A percentile compares a stretch with the other conserved stretches of the same genome.
phyloP scores from a whole-genome alignment of 2,329 filamentous ascomycete genomes.

The Phaeosphaeria sp. region DNA sequence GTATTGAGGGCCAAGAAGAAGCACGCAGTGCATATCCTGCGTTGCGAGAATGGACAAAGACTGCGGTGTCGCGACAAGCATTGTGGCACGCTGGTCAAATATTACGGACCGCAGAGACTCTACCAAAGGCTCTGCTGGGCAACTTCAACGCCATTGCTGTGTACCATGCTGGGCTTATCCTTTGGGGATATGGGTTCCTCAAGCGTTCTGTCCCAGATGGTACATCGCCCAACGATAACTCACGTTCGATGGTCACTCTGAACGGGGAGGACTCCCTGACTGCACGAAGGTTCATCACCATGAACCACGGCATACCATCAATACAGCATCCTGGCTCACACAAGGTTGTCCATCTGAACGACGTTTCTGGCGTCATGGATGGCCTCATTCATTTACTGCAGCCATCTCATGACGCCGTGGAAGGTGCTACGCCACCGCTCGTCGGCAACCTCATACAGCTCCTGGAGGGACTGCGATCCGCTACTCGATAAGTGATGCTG shows the following conservation, averaged over 20 bases:
- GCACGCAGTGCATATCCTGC: constrained; percentile 65
- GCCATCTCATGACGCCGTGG: constrained; percentile 55
- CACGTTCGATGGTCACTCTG: constrained; percentile 51
- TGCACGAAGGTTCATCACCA: constrained; percentile 64
- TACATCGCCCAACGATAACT: constrained; percentile 37
- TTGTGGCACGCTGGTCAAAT: constrained; percentile 74
- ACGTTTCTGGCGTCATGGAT: constrained; percentile 66
- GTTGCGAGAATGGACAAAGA: constrained; percentile 66
- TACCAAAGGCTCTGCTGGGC: constrained; percentile 62
- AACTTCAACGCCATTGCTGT: constrained; percentile 73
- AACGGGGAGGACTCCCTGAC: constrained; percentile 63
- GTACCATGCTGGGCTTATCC: constrained; percentile 70
- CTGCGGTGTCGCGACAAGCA: constrained; percentile 63
- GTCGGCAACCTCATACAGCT: constrained; percentile 72
- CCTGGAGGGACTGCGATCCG: constrained; percentile 66
- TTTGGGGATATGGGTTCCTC: constrained; percentile 73
- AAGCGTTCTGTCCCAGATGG: constrained; percentile 38
- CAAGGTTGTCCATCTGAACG: constrained; percentile 53
- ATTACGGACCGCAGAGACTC: constrained; percentile 64
- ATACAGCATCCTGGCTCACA: constrained; percentile 47
- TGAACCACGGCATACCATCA: constrained; percentile 62
- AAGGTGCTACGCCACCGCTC: constrained; percentile 59
- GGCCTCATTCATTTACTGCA: constrained; percentile 64
- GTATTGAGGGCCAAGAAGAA: constrained; percentile 71
- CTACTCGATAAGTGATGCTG: constrained; percentile 44